A percentile compares a stretch with the other conserved stretches of the same genome.
These are phyloP conservation scores for Heliamphora pulchella DNA, from an alignment of 179 eudicot genomes.

Conservation along the genomic window DNA sequence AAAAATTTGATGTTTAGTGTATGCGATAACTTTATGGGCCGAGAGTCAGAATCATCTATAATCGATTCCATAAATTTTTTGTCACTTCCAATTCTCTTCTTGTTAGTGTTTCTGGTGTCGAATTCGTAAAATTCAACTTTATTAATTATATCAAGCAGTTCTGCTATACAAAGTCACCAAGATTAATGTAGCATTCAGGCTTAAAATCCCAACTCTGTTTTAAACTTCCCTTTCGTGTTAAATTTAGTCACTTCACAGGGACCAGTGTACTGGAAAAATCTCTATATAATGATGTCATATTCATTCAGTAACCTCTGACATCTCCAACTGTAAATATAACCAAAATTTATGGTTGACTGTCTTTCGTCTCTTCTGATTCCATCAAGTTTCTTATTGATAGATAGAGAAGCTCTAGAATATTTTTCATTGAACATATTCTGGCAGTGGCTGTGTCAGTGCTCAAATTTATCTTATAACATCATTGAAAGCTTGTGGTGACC, in stretches of 20 bases:
- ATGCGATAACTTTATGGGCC: background rate
- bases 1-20: background rate
- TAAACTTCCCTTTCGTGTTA: background rate
- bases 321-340: background rate
- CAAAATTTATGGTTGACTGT: background rate
- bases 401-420: background rate
- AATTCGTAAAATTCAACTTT: background rate
- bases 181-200: background rate
- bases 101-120: background rate
- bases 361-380: background rate
- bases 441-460: background rate
- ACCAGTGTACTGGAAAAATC: background rate
- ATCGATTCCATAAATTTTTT: background rate
- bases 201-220: background rate
- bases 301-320: background rate
- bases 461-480: too few species aligned
- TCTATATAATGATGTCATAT: background rate
- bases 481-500: too few species aligned
- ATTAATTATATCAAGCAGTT: background rate
- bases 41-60: background rate
- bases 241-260: background rate
- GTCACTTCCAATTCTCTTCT: constrained; percentile 4
- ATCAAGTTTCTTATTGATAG: background rate
- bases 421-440: background rate
- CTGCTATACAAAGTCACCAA: background rate